Base-by-base conservation (phyloP, 345 rosid species). In the Fremontodendron californicum region DNA sequence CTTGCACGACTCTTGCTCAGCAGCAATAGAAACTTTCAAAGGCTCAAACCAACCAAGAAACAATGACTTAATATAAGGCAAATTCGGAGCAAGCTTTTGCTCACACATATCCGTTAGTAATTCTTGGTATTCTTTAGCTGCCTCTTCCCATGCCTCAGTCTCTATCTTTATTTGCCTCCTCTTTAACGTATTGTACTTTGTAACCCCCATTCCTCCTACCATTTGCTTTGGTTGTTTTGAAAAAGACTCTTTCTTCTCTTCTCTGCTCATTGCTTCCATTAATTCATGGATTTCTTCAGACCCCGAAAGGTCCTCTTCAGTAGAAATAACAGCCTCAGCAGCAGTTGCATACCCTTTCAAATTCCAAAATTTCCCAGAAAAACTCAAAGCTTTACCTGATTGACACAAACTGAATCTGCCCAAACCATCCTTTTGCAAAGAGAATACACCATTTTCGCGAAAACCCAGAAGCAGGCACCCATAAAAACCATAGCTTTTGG, bases 41-140 rank as follows among this genome's bases (percentile, higher is more conserved):
- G 98, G 99, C 87, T 93, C 97, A 46, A 96, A 96, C 99, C 99
- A 96, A 12, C 97, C 98, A 2, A 93, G 92, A 80, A 96, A 92
- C 75, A 93, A 77, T 15, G 98, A 85, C 87, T 96, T 96, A 19
- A 93, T 78, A 74, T 87, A 92, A 74, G 99, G 99, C 81, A 96
- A 81, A 81, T 91, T 96, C 0, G 99, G 99, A 21, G 99, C 98
- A 48, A 96, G 92, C 86, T 93, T 93, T 81, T 96, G 94, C 89
- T 90, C 89, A 54, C 99, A 96, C 97, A 96, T 96, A 75, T 93
- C 98, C 49, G 46, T 52, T n/a, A 96, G 81, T 78, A 92, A 79
- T 82, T 96, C 98, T 68, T 86, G 87, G 62, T 93, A 96, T 84
- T 96, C 99, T 82, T 81, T 87, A 1, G 99, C 94, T 1, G 97